Conservation (phyloP, 2,329 filamentous ascomycete species). For the Cryphonectria naterciae region DNA sequence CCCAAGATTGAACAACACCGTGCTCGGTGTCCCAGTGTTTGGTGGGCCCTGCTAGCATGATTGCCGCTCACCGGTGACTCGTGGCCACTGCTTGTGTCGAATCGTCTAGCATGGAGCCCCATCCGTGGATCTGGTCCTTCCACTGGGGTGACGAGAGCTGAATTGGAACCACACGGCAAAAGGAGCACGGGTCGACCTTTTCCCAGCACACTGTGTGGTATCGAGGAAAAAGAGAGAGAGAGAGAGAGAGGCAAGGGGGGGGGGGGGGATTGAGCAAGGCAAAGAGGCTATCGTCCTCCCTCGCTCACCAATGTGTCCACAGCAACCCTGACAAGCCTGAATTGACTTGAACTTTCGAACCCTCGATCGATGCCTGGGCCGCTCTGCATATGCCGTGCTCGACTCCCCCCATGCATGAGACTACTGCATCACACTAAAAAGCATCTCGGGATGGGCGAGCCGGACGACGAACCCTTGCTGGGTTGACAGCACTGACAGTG, state of each 20-base stretch:
- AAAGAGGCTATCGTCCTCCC: background rate
- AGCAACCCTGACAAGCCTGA: background rate
- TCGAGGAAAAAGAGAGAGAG: no score
- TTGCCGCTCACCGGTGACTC: conserved; percentile 2
- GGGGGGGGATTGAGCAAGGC: background rate
- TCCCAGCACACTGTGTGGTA: background rate
- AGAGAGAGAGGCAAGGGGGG: no score
- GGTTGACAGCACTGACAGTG: conserved; percentile 1
- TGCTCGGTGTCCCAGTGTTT: background rate
- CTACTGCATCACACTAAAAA: conserved; percentile 9
- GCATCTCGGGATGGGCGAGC: conserved; percentile 1
- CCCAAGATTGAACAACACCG: background rate
- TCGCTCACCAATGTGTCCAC: background rate
- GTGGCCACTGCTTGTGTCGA: background rate
- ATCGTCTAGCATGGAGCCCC: background rate
- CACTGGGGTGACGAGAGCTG: background rate
- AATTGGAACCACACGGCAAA: background rate
- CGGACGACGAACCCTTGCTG: background rate
- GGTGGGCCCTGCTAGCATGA: background rate
- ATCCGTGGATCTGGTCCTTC: background rate
- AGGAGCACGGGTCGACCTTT: background rate
- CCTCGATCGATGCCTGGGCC: background rate
- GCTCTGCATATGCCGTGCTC: conserved; percentile 10
- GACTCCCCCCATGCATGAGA: conserved; percentile 1
- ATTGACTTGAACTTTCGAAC: background rate